These are phyloP conservation scores for Colletotrichum viniferum DNA, from an alignment of 2,329 filamentous ascomycete species.

Conservation along the genomic window DNA sequence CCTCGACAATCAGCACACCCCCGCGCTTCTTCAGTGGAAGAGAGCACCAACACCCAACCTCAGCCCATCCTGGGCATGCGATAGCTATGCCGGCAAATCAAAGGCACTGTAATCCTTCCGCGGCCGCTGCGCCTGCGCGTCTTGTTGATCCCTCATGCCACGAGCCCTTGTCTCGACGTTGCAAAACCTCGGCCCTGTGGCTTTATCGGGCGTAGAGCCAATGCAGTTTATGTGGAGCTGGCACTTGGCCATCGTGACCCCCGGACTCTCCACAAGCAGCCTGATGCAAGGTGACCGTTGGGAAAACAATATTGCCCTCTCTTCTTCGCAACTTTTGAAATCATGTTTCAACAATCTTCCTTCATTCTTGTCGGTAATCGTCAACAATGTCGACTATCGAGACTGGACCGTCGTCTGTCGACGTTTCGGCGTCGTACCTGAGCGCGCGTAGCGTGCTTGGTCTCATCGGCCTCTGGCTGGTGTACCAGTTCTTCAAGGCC, in stretches of 20 bases:
- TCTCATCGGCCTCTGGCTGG: slow-evolving; percentile 30
- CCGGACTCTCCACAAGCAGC: slow-evolving; percentile 5
- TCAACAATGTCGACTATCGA: slow-evolving; percentile 6
- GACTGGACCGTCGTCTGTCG: neutral
- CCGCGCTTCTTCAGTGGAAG: neutral
- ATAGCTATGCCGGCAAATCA: neutral
- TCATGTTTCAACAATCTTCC: neutral
- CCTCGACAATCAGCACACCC: neutral
- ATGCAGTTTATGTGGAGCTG: slow-evolving; percentile 3
- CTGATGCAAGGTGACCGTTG: neutral
- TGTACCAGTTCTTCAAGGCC: slow-evolving; percentile 30
- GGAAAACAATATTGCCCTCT: neutral
- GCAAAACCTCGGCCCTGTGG: slow-evolving; percentile 8
- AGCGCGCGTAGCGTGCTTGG: slow-evolving; percentile 1
- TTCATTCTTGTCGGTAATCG: neutral
- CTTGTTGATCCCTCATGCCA: neutral
- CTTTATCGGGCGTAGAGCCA: slow-evolving; percentile 11
- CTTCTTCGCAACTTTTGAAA: neutral
- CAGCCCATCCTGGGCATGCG: neutral
- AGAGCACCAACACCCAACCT: neutral
- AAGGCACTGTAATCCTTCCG: neutral
- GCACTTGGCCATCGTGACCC: neutral
- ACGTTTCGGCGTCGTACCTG: slow-evolving; percentile 2
- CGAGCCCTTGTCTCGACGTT: neutral
- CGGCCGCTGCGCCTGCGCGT: neutral